Percentiles rank a stretch among this genome's conserved stretches.
Evolutionary conservation across 2,329 filamentous ascomycete species (phyloP).

Genomic region (Exophiala spinifera): DNA sequence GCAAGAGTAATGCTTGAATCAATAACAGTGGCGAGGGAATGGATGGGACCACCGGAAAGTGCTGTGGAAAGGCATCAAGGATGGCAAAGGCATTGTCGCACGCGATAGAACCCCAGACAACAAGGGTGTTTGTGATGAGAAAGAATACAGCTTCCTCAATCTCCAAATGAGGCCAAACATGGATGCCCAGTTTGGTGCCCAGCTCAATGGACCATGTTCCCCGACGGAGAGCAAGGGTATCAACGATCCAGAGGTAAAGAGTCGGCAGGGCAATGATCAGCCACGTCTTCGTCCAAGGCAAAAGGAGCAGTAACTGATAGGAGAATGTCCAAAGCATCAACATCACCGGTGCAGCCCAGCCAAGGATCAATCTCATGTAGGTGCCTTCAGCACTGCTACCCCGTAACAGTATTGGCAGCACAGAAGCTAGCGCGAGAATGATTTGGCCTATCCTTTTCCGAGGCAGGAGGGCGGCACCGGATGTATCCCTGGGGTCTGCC

Average conservation of each 20-base stretch:
- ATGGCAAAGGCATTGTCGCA: constrained; percentile 69
- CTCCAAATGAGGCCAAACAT: constrained; percentile 64
- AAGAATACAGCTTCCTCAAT: constrained; percentile 75
- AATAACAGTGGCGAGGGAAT: constrained; percentile 51
- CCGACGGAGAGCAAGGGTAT: constrained; percentile 63
- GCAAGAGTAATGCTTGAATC: constrained; percentile 51
- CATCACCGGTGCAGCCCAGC: constrained; percentile 66
- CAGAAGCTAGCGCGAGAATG: constrained; percentile 37
- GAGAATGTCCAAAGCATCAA: constrained; percentile 63
- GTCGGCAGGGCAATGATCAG: constrained; percentile 63
- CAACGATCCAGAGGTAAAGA: constrained; percentile 68
- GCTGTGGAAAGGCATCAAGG: constrained; percentile 59
- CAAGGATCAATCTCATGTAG: constrained; percentile 67
- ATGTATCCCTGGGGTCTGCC: constrained; percentile 24
- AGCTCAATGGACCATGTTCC: constrained; percentile 70
- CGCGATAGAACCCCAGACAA: constrained; percentile 66
- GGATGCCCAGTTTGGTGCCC: constrained; percentile 63
- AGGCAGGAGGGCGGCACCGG: constrained; percentile 37
- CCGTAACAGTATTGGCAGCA: constrained; percentile 39
- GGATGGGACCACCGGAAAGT: constrained; percentile 52
- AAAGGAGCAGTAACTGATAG: constrained; percentile 60
- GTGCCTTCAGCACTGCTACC: constrained; percentile 51
- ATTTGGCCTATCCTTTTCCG: constrained; percentile 51
- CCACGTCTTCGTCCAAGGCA: constrained; percentile 58
- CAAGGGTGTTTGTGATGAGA: constrained; percentile 64